phyloP scores from a whole-genome alignment of 371 early-diverging fungal species.

The Mucor velutinosus region DNA sequence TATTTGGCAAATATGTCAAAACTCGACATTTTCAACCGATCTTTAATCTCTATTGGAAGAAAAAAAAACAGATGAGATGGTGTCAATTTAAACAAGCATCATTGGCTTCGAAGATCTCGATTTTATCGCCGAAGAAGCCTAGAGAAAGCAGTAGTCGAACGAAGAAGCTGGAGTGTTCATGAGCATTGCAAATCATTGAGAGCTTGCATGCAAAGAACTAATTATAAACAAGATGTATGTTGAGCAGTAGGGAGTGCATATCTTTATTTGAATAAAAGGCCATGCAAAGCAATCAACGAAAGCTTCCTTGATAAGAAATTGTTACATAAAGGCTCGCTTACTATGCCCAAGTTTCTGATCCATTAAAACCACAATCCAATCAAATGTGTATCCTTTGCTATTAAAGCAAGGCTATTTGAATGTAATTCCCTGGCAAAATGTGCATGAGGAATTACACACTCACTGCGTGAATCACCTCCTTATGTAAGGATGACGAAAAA shows the following conservation, averaged over 20 bases:
- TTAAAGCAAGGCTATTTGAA: neutral
- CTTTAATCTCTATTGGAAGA: neutral
- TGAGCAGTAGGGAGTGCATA: neutral
- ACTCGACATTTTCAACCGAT: neutral
- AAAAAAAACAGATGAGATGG: slow-evolving; percentile 9
- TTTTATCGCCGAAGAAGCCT: slow-evolving; percentile 3
- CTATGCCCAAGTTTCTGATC: neutral
- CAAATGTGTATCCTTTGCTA: neutral
- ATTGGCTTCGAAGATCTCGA: neutral
- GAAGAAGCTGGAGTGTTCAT: neutral
- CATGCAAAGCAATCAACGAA: neutral
- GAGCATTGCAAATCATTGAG: neutral
- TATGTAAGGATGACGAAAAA: neutral
- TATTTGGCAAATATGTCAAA: neutral
- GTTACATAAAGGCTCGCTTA: neutral
- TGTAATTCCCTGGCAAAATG: neutral
- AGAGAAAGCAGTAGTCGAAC: neutral
- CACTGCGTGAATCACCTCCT: neutral
- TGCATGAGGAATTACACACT: neutral
- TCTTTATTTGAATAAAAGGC: neutral
- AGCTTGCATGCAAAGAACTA: neutral
- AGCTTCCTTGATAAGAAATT: neutral
- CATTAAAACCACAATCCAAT: neutral
- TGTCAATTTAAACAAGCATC: neutral
- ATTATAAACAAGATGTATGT: neutral